phyloP scores from a whole-genome alignment of 73 alveolate genomes.

The Tetrahymena borealis region DNA sequence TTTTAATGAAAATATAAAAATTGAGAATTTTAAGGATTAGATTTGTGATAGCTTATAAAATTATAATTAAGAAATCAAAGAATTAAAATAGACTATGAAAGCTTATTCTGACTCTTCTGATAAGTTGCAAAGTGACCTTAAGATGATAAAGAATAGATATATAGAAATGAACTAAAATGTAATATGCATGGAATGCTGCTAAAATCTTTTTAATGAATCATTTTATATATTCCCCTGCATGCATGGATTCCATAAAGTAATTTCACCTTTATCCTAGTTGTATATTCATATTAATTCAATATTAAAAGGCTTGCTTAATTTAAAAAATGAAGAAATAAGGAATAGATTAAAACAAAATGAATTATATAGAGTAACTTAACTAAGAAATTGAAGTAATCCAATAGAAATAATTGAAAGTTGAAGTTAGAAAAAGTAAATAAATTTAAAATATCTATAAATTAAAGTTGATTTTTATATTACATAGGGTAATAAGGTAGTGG shows the following conservation, averaged over 20 bases:
- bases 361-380: slow-evolving; percentile 10
- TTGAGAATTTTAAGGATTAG: slow-evolving; percentile 88
- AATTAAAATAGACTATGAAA: slow-evolving; percentile 77
- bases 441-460: neutral
- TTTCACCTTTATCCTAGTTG: neutral
- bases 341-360: slow-evolving; percentile 8
- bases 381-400: slow-evolving; percentile 10
- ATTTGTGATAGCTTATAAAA: slow-evolving; percentile 87
- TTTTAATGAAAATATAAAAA: slow-evolving; percentile 87
- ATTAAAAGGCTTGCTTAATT: slow-evolving; percentile 54
- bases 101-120: slow-evolving; percentile 86
- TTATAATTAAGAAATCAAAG: slow-evolving; percentile 82
- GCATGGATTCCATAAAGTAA: slow-evolving; percentile 86
- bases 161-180: slow-evolving; percentile 71
- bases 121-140: slow-evolving; percentile 76
- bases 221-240: slow-evolving; percentile 84
- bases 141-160: slow-evolving; percentile 80
- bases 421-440: slow-evolving; percentile 7
- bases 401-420: slow-evolving; percentile 6
- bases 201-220: slow-evolving; percentile 51
- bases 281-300: neutral
- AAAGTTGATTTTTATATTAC: neutral
- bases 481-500: slow-evolving; percentile 7
- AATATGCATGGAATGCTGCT: slow-evolving; percentile 69
- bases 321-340: slow-evolving; percentile 25